phyloP scores from a whole-genome alignment of 2,329 filamentous ascomycete species.

The Fusarium veterinarium region DNA sequence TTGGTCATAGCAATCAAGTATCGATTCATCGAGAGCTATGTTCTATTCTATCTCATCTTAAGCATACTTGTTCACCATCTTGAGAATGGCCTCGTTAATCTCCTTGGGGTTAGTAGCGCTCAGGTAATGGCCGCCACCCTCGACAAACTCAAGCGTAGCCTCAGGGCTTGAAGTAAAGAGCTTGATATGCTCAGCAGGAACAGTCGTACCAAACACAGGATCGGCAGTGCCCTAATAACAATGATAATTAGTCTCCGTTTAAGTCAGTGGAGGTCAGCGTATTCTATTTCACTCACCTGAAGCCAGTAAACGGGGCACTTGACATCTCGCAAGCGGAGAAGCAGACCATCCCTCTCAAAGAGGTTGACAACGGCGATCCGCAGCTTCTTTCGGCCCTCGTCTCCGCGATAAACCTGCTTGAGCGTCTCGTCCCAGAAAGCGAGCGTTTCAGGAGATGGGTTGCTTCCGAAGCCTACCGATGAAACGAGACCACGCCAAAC shows the following conservation, averaged over 20 bases:
- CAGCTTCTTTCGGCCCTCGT: slow-evolving; percentile 62
- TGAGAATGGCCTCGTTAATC: slow-evolving; percentile 57
- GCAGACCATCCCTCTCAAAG: slow-evolving; percentile 60
- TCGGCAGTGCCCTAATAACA: slow-evolving; percentile 58
- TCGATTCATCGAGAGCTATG: neutral
- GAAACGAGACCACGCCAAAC: slow-evolving; percentile 59
- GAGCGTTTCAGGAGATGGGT: slow-evolving; percentile 50
- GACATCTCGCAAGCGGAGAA: slow-evolving; percentile 58
- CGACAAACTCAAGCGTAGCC: slow-evolving; percentile 56
- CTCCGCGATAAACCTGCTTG: slow-evolving; percentile 59
- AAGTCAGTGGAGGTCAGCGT: neutral
- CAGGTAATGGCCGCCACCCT: slow-evolving; percentile 61
- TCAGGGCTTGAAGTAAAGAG: slow-evolving; percentile 60
- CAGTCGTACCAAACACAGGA: slow-evolving; percentile 53
- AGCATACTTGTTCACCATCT: slow-evolving; percentile 53
- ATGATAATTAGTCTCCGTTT: slow-evolving; percentile 7
- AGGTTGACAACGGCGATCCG: slow-evolving; percentile 59
- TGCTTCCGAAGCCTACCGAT: slow-evolving; percentile 58
- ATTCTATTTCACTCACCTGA: slow-evolving; percentile 52
- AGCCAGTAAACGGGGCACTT: slow-evolving; percentile 65
- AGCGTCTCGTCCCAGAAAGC: slow-evolving; percentile 60
- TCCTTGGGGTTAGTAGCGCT: slow-evolving; percentile 61
- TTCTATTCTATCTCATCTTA: slow-evolving; percentile 48
- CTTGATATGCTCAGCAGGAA: slow-evolving; percentile 62
- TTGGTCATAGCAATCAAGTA: neutral